Evolutionary conservation across 441 rosid genomes (phyloP).

Genomic region (Theobroma grandiflorum): DNA sequence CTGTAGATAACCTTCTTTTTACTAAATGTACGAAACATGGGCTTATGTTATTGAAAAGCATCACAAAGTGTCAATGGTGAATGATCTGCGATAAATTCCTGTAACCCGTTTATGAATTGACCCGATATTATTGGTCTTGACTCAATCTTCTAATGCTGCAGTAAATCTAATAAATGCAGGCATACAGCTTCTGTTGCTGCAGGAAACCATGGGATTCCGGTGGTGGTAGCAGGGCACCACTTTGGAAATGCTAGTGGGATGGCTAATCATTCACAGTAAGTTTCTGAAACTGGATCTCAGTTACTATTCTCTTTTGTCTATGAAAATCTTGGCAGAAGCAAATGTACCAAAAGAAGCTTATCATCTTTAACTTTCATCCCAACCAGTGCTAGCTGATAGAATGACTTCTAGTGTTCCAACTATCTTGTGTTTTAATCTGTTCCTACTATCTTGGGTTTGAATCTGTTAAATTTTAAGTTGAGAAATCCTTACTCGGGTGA

Average conservation of each 20-base stretch:
- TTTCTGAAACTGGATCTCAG: conserved; percentile 18
- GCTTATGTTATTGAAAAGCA: conserved; percentile 9
- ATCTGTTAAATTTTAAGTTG: background rate
- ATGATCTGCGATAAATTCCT: conserved; percentile 10
- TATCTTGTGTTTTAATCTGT: background rate
- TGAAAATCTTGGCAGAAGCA: conserved; percentile 11
- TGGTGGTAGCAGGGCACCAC: conserved; percentile 77
- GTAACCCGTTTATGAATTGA: background rate
- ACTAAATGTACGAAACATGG: background rate
- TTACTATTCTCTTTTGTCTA: conserved; percentile 7
- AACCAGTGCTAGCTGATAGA: background rate
- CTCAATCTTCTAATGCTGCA: conserved; percentile 25
- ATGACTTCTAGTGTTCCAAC: background rate
- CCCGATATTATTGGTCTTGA: background rate
- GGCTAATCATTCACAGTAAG: conserved; percentile 95
- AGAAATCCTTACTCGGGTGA: background rate
- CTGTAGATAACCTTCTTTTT: background rate
- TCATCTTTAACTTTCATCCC: background rate
- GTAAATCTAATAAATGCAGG: conserved; percentile 55
- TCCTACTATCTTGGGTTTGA: background rate
- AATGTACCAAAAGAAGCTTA: background rate
- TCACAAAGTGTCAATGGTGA: background rate
- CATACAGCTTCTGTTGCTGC: conserved; percentile 97
- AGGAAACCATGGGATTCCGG: conserved; percentile 90
- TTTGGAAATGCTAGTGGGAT: conserved; percentile 98